A percentile compares a stretch with the other conserved stretches of the same genome.
Evolutionary conservation across 805 yeast species (phyloP).

Genomic region (Candida germanica): DNA sequence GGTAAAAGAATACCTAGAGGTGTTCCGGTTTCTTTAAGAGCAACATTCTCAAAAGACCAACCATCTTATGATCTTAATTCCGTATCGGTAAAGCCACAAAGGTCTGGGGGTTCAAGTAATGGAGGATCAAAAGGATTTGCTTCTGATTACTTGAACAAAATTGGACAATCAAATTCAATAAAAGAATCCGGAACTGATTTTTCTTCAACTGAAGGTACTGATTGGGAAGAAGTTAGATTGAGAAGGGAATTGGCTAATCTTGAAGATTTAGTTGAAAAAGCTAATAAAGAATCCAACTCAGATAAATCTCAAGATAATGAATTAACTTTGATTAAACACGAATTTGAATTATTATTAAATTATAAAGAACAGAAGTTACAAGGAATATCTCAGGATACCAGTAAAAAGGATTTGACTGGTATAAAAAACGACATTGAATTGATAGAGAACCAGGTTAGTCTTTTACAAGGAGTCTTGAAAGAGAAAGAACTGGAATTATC

Average conservation of each 20-base stretch:
- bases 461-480: conserved; percentile 65
- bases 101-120: conserved; percentile 8
- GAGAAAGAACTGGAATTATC: conserved; percentile 60
- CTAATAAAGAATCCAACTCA: conserved; percentile 26
- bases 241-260: conserved; percentile 74
- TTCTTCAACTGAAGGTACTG: conserved; percentile 70
- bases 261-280: conserved; percentile 60
- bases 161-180: conserved; percentile 47
- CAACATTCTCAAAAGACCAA: conserved; percentile 82
- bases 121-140: conserved; percentile 43
- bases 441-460: conserved; percentile 73
- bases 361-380: conserved; percentile 66
- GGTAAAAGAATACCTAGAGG: conserved; percentile 84
- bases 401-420: conserved; percentile 43
- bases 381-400: conserved; percentile 6
- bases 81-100: conserved; percentile 23
- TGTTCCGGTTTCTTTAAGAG: conserved; percentile 91
- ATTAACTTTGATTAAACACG: conserved; percentile 45
- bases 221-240: conserved; percentile 89
- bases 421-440: conserved; percentile 61
- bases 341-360: conserved; percentile 76
- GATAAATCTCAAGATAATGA: conserved; percentile 20
- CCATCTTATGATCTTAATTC: conserved; percentile 64
- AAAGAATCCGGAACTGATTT: conserved; percentile 62
- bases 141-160: conserved; percentile 50